Evolutionary conservation across 2,329 filamentous ascomycete genomes (phyloP).

Genomic region (Fusarium falciforme): DNA sequence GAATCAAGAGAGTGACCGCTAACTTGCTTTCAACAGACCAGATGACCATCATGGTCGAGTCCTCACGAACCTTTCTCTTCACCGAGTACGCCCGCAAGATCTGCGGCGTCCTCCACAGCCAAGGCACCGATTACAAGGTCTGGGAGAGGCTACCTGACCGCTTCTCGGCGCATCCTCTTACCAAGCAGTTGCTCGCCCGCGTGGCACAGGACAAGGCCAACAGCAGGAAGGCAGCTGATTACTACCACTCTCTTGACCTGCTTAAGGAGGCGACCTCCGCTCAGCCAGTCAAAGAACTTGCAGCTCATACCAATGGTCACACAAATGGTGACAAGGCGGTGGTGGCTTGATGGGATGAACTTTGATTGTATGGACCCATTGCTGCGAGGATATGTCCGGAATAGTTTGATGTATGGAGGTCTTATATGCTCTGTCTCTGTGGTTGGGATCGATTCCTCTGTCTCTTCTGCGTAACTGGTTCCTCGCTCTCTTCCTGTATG

Average conservation of each 20-base stretch:
- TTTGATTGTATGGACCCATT: not conserved
- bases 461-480: not conserved
- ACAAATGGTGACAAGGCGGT: not conserved
- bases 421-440: not conserved
- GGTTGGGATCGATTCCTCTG: not conserved
- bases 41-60: slow-evolving; percentile 28
- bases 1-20: not conserved
- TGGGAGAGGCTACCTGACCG: slow-evolving; percentile 22
- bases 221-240: not conserved
- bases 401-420: not conserved
- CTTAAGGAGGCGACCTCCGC: not conserved
- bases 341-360: not conserved
- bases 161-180: slow-evolving; percentile 10
- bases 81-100: slow-evolving; percentile 16
- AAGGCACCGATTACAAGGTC: slow-evolving; percentile 9
- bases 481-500: not conserved
- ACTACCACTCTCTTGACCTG: slow-evolving; percentile 12
- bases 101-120: slow-evolving; percentile 14
- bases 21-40: slow-evolving; percentile 5
- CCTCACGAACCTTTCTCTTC: slow-evolving; percentile 12
- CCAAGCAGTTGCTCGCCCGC: not conserved
- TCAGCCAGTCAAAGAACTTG: not conserved
- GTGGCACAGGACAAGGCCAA: not conserved
- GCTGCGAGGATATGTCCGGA: not conserved
- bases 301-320: not conserved